These are phyloP conservation scores for Hypoxylon trugodes DNA, from an alignment of 495 filamentous ascomycete species.

Conservation along the genomic window DNA sequence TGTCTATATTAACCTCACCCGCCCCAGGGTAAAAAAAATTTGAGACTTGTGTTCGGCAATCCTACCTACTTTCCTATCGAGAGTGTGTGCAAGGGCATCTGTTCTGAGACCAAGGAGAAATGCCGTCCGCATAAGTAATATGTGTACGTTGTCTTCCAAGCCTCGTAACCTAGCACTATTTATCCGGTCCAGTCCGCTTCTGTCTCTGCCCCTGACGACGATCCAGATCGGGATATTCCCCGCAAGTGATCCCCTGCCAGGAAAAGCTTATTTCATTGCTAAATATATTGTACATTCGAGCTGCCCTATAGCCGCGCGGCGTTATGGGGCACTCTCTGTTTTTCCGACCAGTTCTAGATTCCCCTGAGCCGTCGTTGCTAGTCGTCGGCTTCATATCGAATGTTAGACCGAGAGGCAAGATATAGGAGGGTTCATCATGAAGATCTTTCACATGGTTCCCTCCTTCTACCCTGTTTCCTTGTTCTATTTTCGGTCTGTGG, in stretches of 20 bases:
- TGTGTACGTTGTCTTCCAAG: conserved; percentile 13
- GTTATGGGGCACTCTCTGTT: conserved; percentile 13
- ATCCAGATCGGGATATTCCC: conserved; percentile 32
- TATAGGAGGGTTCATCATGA: conserved; percentile 5
- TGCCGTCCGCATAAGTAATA: conserved; percentile 26
- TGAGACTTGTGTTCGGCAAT: conserved; percentile 14
- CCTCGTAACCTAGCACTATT: conserved; percentile 10
- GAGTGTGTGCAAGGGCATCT: background rate
- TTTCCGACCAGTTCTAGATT: conserved; percentile 27
- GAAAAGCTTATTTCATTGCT: conserved; percentile 29
- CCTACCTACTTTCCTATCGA: conserved; percentile 9
- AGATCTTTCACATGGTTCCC: background rate
- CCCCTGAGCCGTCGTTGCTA: conserved; percentile 16
- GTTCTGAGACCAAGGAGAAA: conserved; percentile 15
- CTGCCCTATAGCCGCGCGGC: conserved; percentile 33
- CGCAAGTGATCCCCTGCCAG: conserved; percentile 18
- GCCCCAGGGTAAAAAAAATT: too few species aligned
- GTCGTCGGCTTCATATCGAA: conserved; percentile 24
- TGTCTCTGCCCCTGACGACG: conserved; percentile 24
- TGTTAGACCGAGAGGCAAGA: conserved; percentile 3
- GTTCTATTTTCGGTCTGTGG: conserved; percentile 14
- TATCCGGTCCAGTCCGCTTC: conserved; percentile 28
- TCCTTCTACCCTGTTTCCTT: conserved; percentile 1
- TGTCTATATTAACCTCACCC: conserved; percentile 12
- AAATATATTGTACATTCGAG: conserved; percentile 3